These are phyloP conservation scores for Cyphellophora europaea DNA, from an alignment of 2,329 filamentous ascomycete genomes.

Conservation along the genomic window DNA sequence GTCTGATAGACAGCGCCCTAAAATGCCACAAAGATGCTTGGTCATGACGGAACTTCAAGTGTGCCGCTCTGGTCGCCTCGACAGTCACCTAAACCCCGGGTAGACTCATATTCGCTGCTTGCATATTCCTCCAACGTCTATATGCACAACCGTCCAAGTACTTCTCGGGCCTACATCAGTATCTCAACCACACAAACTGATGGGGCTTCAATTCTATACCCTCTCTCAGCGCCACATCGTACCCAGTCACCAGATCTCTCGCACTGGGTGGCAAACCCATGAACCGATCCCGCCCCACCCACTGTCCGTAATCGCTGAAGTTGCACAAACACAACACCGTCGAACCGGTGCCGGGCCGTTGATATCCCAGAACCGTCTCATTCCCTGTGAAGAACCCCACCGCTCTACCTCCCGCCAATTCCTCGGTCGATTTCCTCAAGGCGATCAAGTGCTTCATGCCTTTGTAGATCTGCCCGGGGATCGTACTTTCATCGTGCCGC, in stretches of 20 bases:
- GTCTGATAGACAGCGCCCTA: too few relatives aligned
- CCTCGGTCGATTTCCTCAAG: constrained; percentile 14
- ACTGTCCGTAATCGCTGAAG: constrained; percentile 15
- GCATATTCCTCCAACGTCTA: too few relatives aligned
- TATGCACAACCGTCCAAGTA: background rate
- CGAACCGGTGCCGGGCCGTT: constrained; percentile 10
- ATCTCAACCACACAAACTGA: constrained; percentile 17
- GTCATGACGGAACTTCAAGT: too few relatives aligned
- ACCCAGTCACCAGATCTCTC: constrained; percentile 13
- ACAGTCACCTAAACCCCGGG: too few relatives aligned
- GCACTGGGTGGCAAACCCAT: constrained; percentile 13
- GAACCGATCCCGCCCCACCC: constrained; percentile 16
- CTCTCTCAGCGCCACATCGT: constrained; percentile 13
- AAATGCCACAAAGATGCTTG: too few relatives aligned
- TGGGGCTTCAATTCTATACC: constrained; percentile 15
- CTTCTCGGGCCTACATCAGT: constrained; percentile 3
- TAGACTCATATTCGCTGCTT: too few relatives aligned
- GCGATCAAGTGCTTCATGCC: constrained; percentile 16
- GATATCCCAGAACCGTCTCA: constrained; percentile 15
- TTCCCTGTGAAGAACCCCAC: constrained; percentile 17
- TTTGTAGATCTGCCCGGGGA: constrained; percentile 12
- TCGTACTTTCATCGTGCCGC: constrained; percentile 11
- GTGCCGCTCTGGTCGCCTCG: too few relatives aligned
- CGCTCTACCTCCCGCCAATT: constrained; percentile 14
- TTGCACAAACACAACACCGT: constrained; percentile 17